Conservation (phyloP, 495 filamentous ascomycete species). For the Penicillium canescens region DNA sequence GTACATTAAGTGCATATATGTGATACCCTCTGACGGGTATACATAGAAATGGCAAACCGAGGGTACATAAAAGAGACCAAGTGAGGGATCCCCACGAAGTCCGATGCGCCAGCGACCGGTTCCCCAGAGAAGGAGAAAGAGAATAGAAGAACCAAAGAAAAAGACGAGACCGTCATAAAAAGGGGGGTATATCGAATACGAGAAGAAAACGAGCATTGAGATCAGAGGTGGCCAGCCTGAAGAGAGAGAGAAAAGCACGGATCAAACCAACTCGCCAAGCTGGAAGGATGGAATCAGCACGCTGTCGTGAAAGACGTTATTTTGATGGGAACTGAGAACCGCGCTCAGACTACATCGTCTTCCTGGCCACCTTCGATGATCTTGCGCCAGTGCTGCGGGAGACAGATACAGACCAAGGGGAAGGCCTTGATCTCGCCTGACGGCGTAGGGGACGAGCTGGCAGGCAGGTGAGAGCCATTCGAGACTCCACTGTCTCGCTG, state of each 20-base stretch:
- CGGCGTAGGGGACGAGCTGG: slow-evolving; percentile 59
- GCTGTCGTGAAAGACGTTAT: slow-evolving; percentile 46
- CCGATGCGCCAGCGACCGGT: slow-evolving; percentile 28
- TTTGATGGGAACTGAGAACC: slow-evolving; percentile 21
- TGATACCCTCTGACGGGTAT: slow-evolving; percentile 17
- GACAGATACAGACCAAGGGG: slow-evolving; percentile 94
- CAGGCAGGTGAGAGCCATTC: slow-evolving; percentile 66
- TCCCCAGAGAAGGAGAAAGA: slow-evolving; percentile 16
- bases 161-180: slow-evolving; percentile 29
- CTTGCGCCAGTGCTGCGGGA: slow-evolving; percentile 96
- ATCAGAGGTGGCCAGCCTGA: slow-evolving; percentile 19
- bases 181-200: slow-evolving; percentile 40
- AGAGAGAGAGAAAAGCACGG: slow-evolving; percentile 14
- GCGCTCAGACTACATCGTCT: slow-evolving; percentile 37
- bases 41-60: slow-evolving; percentile 10
- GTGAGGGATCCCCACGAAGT: slow-evolving; percentile 13
- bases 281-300: slow-evolving; percentile 28
- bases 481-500: slow-evolving; percentile 95
- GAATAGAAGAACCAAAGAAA: slow-evolving; percentile 16
- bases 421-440: slow-evolving; percentile 96
- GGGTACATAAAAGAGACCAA: slow-evolving; percentile 26
- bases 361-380: slow-evolving; percentile 77
- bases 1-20: slow-evolving; percentile 31
- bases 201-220: slow-evolving; percentile 18
- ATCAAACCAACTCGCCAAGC: slow-evolving; percentile 22